Evolutionary conservation across 176 grass and related monocot genomes (phyloP), one percentile per base, ranked within the genome.

Genomic region (Rhynchospora pubera): DNA sequence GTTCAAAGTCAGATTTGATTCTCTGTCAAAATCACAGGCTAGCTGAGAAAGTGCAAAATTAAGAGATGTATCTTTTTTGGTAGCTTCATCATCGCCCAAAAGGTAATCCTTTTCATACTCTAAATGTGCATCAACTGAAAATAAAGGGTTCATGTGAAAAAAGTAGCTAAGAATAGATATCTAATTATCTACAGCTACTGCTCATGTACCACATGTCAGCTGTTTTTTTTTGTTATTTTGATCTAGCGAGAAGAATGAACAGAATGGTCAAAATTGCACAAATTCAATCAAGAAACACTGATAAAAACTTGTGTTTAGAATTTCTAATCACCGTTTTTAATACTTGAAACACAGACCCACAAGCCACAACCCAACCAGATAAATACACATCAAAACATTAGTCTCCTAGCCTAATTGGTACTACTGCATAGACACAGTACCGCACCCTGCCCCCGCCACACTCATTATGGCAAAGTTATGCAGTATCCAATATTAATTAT

Each of bases 1-100:
- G 5, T 82, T 83, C 89, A 97, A 87, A 39, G 81, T 87, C 74
- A 97, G 80, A 86, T 91, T 94, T 5, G 95, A 97, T 16, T 94
- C 90, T 88, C 78, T 88, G 81, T 97, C 95, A 23, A 97, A 97
- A 86, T 97, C 95, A 85, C 81, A 83, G 23, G 90, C 95, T 59
- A 97, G 92, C 13, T 93, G 95, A 79, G 85, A 93, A 48, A 97
- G 46, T 14, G 92, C 95, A 2, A 85, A 86, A 78, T 88, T 91
- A 39, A 97, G 87, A 24, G 83, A 81, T 0, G 66, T 93, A 65
- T 91, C 61, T 64, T 93, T 97, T 71, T 82, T 78, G 1, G 82
- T 67, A 22, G 30, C 39, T 74, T 86, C 86, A 19, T 14, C 58
- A 65, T 79, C 90, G 71, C 91, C 85, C 18, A 87, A 88, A 57